These are phyloP conservation scores for Penicillium frequentans DNA, from an alignment of 2,329 filamentous ascomycete genomes.

Conservation along the genomic window DNA sequence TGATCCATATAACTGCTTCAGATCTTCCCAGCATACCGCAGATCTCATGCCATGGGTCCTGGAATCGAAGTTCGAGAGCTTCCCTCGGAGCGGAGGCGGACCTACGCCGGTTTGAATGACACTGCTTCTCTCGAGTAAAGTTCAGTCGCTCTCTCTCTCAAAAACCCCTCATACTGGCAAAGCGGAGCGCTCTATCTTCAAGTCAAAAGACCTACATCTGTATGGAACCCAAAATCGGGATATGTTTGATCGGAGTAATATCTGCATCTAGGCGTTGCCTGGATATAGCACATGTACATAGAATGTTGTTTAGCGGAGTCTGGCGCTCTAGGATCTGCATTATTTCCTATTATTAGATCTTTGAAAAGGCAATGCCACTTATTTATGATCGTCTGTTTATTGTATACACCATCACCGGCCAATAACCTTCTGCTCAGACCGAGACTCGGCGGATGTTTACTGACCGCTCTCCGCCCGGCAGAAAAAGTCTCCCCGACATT, in stretches of 20 bases:
- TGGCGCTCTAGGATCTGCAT: conserved; percentile 25
- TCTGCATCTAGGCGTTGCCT: conserved; percentile 5
- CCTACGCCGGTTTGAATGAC: conserved; percentile 60
- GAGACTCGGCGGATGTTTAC: conserved; percentile 12
- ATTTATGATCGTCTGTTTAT: background rate
- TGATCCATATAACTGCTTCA: conserved; percentile 23
- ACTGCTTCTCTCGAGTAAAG: conserved; percentile 46
- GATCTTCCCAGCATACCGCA: conserved; percentile 63
- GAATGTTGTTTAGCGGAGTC: conserved; percentile 28
- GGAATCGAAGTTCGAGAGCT: conserved; percentile 78
- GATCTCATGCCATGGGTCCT: conserved; percentile 69
- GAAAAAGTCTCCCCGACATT: conserved; percentile 33
- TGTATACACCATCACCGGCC: background rate
- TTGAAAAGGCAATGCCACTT: background rate
- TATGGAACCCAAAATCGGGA: conserved; percentile 19
- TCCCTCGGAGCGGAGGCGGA: conserved; percentile 54
- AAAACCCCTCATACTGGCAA: background rate
- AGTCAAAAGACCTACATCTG: conserved; percentile 9
- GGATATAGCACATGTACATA: conserved; percentile 34
- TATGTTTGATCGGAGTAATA: conserved; percentile 19
- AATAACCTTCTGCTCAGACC: background rate
- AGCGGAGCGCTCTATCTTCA: background rate
- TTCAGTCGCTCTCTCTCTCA: background rate
- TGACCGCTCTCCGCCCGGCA: conserved; percentile 34
- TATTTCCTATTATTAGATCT: background rate